These are phyloP conservation scores for Onygena corvina DNA, from an alignment of 2,329 filamentous ascomycete genomes.

Conservation along the genomic window DNA sequence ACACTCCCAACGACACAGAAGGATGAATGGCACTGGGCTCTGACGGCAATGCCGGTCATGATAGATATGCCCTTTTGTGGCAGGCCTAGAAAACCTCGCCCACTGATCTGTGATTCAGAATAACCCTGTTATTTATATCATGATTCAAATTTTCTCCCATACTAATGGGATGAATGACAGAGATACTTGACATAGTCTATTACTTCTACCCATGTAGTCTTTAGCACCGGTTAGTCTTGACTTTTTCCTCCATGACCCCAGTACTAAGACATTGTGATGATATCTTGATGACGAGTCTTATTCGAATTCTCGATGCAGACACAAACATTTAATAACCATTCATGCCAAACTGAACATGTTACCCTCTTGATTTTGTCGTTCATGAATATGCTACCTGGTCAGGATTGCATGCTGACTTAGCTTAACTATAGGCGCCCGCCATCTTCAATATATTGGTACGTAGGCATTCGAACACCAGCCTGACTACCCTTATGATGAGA, in stretches of 20 bases:
- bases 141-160: background rate
- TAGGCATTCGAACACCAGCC: background rate
- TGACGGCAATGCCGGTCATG: constrained; percentile 57
- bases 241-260: constrained; percentile 10
- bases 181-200: constrained; percentile 12
- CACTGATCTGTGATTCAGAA: constrained; percentile 52
- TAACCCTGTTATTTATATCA: background rate
- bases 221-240: background rate
- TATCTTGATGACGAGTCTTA: constrained; percentile 54
- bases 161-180: background rate
- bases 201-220: background rate
- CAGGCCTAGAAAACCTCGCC: constrained; percentile 99
- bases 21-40: constrained; percentile 99
- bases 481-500: constrained; percentile 59
- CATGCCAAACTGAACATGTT: constrained; percentile 43
- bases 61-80: constrained; percentile 81
- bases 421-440: background rate
- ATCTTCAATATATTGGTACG: background rate
- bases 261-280: constrained; percentile 34
- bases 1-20: constrained; percentile 58
- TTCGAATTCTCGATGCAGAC: constrained; percentile 51
- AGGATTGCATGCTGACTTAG: background rate
- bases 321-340: constrained; percentile 45
- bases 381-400: background rate
- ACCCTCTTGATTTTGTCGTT: background rate